Conservation (phyloP, 2,329 filamentous ascomycete species). For the Ascochyta viciae-villosae region DNA sequence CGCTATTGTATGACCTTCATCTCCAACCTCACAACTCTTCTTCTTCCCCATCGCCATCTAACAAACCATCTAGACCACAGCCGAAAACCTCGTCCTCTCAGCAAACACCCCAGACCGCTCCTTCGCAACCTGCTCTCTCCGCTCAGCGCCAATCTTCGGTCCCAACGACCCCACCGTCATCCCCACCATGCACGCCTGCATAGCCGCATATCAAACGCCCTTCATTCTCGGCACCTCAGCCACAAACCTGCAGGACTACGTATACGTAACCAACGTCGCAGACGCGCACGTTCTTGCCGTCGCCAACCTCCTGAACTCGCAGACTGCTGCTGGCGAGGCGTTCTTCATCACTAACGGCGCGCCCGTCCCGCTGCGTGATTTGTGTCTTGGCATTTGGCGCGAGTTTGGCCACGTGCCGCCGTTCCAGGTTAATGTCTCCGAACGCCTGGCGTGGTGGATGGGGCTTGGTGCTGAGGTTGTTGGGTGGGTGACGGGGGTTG, state of each 20-base stretch:
- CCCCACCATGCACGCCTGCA: conserved; percentile 75
- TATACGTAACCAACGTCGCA: conserved; percentile 72
- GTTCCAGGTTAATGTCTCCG: conserved; percentile 58
- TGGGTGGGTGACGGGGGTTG: conserved; percentile 55
- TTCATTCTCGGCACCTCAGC: conserved; percentile 79
- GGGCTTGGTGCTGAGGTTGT: conserved; percentile 57
- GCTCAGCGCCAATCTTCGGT: conserved; percentile 89
- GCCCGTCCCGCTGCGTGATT: conserved; percentile 91
- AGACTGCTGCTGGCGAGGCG: conserved; percentile 72
- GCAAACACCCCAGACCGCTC: conserved; percentile 66
- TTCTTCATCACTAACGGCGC: conserved; percentile 92
- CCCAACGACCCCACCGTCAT: conserved; percentile 83
- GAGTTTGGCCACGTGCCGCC: conserved; percentile 62
- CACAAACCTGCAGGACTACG: conserved; percentile 73
- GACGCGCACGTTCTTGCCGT: conserved; percentile 86
- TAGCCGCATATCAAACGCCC: conserved; percentile 70
- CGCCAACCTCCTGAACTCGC: conserved; percentile 70
- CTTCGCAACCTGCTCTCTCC: conserved; percentile 80
- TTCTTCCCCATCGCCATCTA: background rate
- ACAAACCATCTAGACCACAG: conserved; percentile 64
- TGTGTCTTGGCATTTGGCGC: conserved; percentile 79
- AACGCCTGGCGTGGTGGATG: conserved; percentile 56
- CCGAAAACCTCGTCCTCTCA: conserved; percentile 79
- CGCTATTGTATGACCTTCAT: background rate
- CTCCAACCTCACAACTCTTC: background rate